Base-by-base conservation (phyloP, 805 yeast species). In the Kluyveromyces aestuarii region DNA sequence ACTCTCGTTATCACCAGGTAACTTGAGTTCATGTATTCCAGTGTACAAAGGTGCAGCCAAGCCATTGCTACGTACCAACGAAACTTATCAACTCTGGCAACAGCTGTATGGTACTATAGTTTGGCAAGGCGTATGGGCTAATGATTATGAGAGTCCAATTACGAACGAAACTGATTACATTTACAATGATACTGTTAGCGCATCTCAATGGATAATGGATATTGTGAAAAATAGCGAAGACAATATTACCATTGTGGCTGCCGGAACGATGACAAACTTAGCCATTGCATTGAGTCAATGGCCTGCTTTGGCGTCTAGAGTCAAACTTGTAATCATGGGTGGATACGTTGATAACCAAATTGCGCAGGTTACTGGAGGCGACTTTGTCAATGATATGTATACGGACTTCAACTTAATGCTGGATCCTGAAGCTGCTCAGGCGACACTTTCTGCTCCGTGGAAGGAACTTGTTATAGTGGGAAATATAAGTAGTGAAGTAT, bases 381-480 rank as follows among this genome's bases (percentile, higher is more conserved):
- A 66, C 30, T 60, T 64, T 40, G 58, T 66, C 19, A 62, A 65
- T 44, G 74, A 71, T 52, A 60, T 71, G 53, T 67, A 69, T 60
- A 69, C 73, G 37, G 75, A 72, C 52, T 69, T 72, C 58, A 71
- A 72, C 58, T 55, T 71, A 46, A 69, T 71, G 50, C 69, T 67
- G 52, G 76, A 71, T 53, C 74, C 76, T 13, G 75, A 71, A 56
- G 75, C 72, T 16, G 74, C 75, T 35, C 72, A 71, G 55, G 69
- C 68, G 10, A 71, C 64, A n/a, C 52, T 71, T 41, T 64, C 73
- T 36, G 71, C 73, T 8, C 63, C 64, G 25, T 71, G 74, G 74
- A 63, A 61, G 19, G 65, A 69, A 27, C 46, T 70, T 11, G 58
- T 58, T 48, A 66, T 72, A 50, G 75, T 73, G 46, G 73, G 71